Percentiles rank a stretch among this genome's conserved stretches.
These are phyloP conservation scores for Geranomyces variabilis DNA, from an alignment of 192 early-diverging fungal species.

Conservation along the genomic window DNA sequence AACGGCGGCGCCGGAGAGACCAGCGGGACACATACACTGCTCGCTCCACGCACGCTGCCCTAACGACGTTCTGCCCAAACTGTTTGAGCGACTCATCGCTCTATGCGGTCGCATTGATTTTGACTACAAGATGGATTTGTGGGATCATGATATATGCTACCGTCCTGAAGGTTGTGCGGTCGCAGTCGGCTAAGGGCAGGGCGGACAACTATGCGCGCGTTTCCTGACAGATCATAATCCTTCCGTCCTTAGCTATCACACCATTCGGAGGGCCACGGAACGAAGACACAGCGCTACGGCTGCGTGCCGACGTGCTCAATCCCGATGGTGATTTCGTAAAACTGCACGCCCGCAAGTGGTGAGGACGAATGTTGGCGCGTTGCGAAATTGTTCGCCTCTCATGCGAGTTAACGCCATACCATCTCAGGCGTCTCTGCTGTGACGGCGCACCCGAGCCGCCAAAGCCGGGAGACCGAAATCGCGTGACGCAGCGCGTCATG, in stretches of 20 bases:
- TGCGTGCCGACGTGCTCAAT: constrained; percentile 45
- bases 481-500: constrained; percentile 66
- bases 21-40: constrained; percentile 45
- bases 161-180: constrained; percentile 57
- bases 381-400: not conserved
- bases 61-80: constrained; percentile 48
- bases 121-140: constrained; percentile 55
- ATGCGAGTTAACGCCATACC: not conserved
- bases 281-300: constrained; percentile 72
- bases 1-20: not conserved
- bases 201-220: not conserved
- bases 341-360: constrained; percentile 33
- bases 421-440: constrained; percentile 60
- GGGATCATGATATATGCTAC: constrained; percentile 72
- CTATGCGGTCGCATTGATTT: constrained; percentile 61
- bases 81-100: constrained; percentile 68
- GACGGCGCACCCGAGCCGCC: constrained; percentile 75
- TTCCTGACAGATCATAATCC: not conserved
- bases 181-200: too few relatives aligned
- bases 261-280: constrained; percentile 70
- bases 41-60: constrained; percentile 58
- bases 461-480: constrained; percentile 50
- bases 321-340: constrained; percentile 29
- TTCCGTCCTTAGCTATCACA: constrained; percentile 59
- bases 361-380: not conserved